Evolutionary conservation across 2,329 filamentous ascomycete genomes (phyloP).

Genomic region (Drechslerella dactyloides): DNA sequence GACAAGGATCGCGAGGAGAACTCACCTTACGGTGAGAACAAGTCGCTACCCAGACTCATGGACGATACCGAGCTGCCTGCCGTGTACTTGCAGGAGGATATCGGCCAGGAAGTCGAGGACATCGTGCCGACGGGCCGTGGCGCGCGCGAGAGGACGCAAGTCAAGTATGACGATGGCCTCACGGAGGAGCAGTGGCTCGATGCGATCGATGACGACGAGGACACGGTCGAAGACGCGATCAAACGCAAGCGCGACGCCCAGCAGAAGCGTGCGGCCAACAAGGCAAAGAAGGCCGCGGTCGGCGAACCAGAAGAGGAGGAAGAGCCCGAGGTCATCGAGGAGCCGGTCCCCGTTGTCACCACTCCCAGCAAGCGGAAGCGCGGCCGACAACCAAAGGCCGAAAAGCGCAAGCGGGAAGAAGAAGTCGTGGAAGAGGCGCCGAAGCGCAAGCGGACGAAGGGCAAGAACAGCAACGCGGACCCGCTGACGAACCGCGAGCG

Average conservation of each 20-base stretch:
- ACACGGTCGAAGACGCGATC: constrained; percentile 89
- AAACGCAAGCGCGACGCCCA: constrained; percentile 86
- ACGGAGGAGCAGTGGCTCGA: constrained; percentile 99
- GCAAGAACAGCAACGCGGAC: constrained; percentile 60
- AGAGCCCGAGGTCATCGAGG: constrained; percentile 73
- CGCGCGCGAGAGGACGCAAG: constrained; percentile 89
- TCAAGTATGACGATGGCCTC: constrained; percentile 94
- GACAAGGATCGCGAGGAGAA: constrained; percentile 75
- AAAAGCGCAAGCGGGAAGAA: constrained; percentile 87
- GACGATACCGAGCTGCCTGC: constrained; percentile 87
- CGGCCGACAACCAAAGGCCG: constrained; percentile 76
- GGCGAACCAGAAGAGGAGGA: constrained; percentile 73
- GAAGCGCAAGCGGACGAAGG: constrained; percentile 73
- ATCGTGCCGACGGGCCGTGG: constrained; percentile 74
- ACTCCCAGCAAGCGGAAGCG: constrained; percentile 78
- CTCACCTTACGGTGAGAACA: constrained; percentile 73
- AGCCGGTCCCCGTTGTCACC: constrained; percentile 50
- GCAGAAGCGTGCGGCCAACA: constrained; percentile 78
- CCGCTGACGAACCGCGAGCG: constrained; percentile 74
- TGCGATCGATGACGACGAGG: constrained; percentile 95
- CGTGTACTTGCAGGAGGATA: constrained; percentile 87
- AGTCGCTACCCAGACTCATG: constrained; percentile 78
- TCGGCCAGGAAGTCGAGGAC: constrained; percentile 79
- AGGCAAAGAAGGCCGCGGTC: constrained; percentile 67
- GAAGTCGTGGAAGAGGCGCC: constrained; percentile 67